Base-by-base conservation (phyloP, 129 eudicot genomes). In the Apium graveolens region DNA sequence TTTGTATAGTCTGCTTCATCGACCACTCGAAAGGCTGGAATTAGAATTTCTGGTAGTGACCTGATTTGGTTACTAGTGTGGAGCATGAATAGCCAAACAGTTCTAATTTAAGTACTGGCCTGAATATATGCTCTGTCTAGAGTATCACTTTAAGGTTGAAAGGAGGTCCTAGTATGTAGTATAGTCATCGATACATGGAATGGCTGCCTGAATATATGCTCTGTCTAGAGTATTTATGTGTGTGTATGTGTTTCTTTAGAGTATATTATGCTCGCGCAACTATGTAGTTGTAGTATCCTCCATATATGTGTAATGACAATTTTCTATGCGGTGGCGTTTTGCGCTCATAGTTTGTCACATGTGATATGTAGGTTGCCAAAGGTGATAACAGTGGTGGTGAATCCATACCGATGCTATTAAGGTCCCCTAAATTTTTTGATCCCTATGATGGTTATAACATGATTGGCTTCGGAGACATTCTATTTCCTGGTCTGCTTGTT, bases 381-480 rank as follows among this genome's bases (percentile, higher is more conserved):
- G 99, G 99, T 82, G 83, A 90, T 62, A 89, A 86, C 43, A 84
- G 90, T 68, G 95, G 97, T 73, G 99, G 97, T 72, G 99, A 95
- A 83, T 81, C 92, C 43, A 95, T 95, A 75, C 99, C 97, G 8
- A 95, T 95, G 99, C 89, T 95, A 82, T 66, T 95, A 83, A 82
- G 96, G 83, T 78, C 89, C 74, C 99, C 99, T 68, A 79, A 90
- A 78, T 51, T 90, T 70, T 78, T 76, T 79, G 96, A 95, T 85
- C 99, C 97, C 57, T 95, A 88, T 87, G 87, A 85, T 73, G 99
- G 99, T 73, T 89, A 88, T 78, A 86, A 90, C 82, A 87, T 95
- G 85, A 75, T 95, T 68, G 99, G 99, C 29, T 95, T 92, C 65
- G 99, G 99, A 43, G 99, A 95, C 81, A 92, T 95, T 55, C 85